Conservation (phyloP, 345 rosid species). For the Camelina laxa region DNA sequence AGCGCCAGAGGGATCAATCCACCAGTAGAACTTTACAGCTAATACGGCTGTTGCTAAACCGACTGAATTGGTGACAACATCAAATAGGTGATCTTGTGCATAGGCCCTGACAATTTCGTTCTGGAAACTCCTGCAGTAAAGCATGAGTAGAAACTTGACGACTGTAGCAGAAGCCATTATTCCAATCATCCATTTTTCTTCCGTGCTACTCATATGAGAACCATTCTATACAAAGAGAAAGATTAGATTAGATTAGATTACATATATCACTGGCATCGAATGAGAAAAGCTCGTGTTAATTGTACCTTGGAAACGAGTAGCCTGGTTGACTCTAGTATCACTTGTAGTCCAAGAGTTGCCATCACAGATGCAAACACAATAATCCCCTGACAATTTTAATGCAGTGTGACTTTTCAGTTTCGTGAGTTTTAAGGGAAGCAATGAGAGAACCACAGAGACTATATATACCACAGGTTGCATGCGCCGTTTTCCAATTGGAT, state of each 20-base stretch:
- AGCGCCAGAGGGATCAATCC: constrained; percentile 70
- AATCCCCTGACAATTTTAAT: constrained; percentile 51
- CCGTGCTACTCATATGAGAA: constrained; percentile 39
- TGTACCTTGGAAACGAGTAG: constrained; percentile 52
- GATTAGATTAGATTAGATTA: neutral
- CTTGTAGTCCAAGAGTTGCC: constrained; percentile 69
- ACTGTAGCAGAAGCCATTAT: constrained; percentile 54
- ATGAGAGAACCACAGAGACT: neutral
- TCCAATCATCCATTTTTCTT: constrained; percentile 62
- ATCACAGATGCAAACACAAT: constrained; percentile 69
- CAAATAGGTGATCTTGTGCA: constrained; percentile 64
- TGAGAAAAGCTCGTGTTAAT: neutral
- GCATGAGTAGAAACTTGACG: constrained; percentile 55
- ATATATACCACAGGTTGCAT: constrained; percentile 85
- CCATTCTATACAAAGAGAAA: constrained; percentile 40
- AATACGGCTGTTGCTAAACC: constrained; percentile 60
- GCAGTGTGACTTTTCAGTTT: neutral
- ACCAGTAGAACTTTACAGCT: constrained; percentile 56
- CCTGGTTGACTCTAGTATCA: constrained; percentile 56
- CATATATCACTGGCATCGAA: neutral
- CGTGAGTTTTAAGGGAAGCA: neutral
- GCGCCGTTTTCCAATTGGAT: constrained; percentile 84
- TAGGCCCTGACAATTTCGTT: constrained; percentile 58
- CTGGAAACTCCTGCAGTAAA: constrained; percentile 57
- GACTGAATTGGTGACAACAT: constrained; percentile 60